phyloP scores from a whole-genome alignment of 2,329 filamentous ascomycete genomes.

The Blumeriella jaapii region DNA sequence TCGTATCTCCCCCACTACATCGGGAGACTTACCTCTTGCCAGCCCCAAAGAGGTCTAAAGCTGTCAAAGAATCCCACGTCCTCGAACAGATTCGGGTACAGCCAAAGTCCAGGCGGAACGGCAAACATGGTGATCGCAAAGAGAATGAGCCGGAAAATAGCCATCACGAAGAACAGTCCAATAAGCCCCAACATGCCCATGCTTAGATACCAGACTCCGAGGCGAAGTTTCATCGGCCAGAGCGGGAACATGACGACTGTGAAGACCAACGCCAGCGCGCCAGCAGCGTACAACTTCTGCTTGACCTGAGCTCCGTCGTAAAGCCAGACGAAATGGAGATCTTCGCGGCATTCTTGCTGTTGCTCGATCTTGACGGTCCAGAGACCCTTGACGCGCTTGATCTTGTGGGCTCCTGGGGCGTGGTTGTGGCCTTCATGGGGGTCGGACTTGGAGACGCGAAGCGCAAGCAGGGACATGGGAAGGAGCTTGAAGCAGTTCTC shows the following conservation, averaged over 20 bases:
- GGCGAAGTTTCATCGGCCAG: slow-evolving; percentile 82
- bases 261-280: slow-evolving; percentile 75
- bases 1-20: too few relatives aligned
- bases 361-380: slow-evolving; percentile 96
- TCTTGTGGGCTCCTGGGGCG: slow-evolving; percentile 49
- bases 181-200: slow-evolving; percentile 87
- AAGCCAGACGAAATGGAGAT: slow-evolving; percentile 93
- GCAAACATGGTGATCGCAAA: slow-evolving; percentile 88
- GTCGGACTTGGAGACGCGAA: slow-evolving; percentile 77
- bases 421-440: slow-evolving; percentile 65
- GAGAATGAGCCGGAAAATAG: slow-evolving; percentile 88
- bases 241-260: slow-evolving; percentile 88
- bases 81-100: slow-evolving; percentile 96
- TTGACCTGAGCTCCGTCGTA: slow-evolving; percentile 92
- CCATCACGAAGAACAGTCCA: slow-evolving; percentile 93
- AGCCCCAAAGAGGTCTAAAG: slow-evolving; percentile 92
- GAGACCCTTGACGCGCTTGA: slow-evolving; percentile 85
- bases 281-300: slow-evolving; percentile 80
- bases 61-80: slow-evolving; percentile 98
- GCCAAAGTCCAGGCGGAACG: slow-evolving; percentile 81
- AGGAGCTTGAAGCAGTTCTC: slow-evolving; percentile 93
- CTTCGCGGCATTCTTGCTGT: slow-evolving; percentile 79
- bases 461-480: slow-evolving; percentile 83
- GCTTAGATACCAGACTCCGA: slow-evolving; percentile 94
- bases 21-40: slow-evolving; percentile 74